phyloP scores from a whole-genome alignment of 2,329 filamentous ascomycete species.

The Trichoderma sp. region DNA sequence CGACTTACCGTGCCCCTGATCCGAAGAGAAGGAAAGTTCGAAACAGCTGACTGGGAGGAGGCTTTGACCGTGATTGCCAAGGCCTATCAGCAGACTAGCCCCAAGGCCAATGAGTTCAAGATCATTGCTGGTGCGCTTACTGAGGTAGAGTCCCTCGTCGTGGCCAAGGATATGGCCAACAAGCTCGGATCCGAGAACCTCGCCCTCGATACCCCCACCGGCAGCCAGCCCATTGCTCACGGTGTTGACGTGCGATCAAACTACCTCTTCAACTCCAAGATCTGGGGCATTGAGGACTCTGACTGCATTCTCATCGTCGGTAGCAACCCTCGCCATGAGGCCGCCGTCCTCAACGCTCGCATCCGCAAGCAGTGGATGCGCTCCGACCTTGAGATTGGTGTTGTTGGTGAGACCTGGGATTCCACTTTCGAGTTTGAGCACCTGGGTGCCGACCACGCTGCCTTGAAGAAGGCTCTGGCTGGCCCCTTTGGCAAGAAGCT shows the following conservation, averaged over 20 bases:
- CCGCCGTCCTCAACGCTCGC: constrained; percentile 90
- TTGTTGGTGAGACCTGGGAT: constrained; percentile 88
- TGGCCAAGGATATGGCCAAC: constrained; percentile 97
- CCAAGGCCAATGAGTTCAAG: constrained; percentile 94
- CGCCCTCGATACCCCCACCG: constrained; percentile 85
- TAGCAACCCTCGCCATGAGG: constrained; percentile 94
- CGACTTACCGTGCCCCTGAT: constrained; percentile 90
- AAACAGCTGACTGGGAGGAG: constrained; percentile 94
- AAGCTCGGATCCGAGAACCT: constrained; percentile 95
- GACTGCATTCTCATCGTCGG: constrained; percentile 91
- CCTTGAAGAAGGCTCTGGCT: constrained; percentile 82
- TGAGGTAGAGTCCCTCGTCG: constrained; percentile 91
- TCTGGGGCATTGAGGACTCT: constrained; percentile 90
- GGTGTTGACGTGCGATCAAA: constrained; percentile 92
- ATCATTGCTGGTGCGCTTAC: constrained; percentile 87
- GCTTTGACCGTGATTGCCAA: constrained; percentile 84
- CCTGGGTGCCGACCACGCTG: constrained; percentile 75
- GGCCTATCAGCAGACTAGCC: constrained; percentile 77
- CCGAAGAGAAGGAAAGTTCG: constrained; percentile 85
- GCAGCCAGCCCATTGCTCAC: constrained; percentile 82
- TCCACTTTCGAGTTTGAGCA: constrained; percentile 97
- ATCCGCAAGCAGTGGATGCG: constrained; percentile 98
- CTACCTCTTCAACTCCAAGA: constrained; percentile 95
- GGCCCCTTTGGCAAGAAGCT: constrained; percentile 94
- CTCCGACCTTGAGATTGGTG: constrained; percentile 88